Base-by-base conservation (phyloP, 306 rosid species). In the Purshia tridentata region DNA sequence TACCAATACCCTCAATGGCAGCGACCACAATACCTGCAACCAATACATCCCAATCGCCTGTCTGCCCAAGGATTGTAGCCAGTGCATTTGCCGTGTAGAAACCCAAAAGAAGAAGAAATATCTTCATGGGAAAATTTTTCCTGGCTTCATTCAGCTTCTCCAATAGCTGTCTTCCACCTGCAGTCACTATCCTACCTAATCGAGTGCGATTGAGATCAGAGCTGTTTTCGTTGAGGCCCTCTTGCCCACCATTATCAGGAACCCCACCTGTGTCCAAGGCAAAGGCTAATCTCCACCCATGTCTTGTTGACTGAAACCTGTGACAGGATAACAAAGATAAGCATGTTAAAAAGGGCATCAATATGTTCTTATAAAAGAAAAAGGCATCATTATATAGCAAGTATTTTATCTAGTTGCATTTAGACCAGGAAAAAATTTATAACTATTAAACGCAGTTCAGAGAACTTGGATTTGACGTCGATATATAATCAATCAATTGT, bases 1-100 rank as follows among this genome's bases (percentile, higher is more conserved):
- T 80, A 39, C 99, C 99, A 50, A 94, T 94, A 59, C 99, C 96
- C 81, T 94, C 99, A 49, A 94, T 87, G 80, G 91, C 96, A 54
- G 97, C 91, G 68, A 94, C 99, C 65, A 91, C 99, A 29, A 94
- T 70, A 41, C 99, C 99, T 3, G 99, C 99, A 70, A 91, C 99
- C 77, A 91, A 81, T 77, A 94, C 97, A 74, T 94, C 97, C 99
- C 99, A 94, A 64, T 91, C 98, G 40, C 97, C 98, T 0, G 98
- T 94, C 82, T 94, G 98, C 48, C 98, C 98, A 3, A 94, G 98
- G 87, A 94, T 94, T 22, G 98, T 94, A 72, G 96, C 97, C 70
- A 91, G 76, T 18, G 97, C 98, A 72, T 94, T 94, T 14, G 99
- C 99, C 0, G 99, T 94, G 86, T 94, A 94, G 97, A 94, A 91